phyloP scores from a whole-genome alignment of 805 yeast genomes.

The Cyberlindnera bimundalis region DNA sequence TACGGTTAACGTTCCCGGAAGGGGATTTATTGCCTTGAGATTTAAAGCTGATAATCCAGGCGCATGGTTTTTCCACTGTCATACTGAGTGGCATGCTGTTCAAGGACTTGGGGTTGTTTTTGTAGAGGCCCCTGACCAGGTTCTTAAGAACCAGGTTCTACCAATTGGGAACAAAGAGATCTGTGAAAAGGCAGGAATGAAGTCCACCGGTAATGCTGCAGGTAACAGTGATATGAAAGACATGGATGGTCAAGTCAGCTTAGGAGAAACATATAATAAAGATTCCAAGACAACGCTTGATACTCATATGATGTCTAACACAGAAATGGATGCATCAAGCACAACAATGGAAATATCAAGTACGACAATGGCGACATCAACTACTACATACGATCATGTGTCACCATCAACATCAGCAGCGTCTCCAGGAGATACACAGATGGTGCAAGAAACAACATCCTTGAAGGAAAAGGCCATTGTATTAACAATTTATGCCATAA shows the following conservation, averaged over 20 bases:
- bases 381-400: not conserved
- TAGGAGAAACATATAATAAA: not conserved
- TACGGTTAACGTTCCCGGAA: slow-evolving; percentile 63
- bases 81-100: slow-evolving; percentile 78
- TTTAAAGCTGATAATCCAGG: slow-evolving; percentile 87
- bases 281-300: not conserved
- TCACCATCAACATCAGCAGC: not conserved
- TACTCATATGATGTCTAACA: not conserved
- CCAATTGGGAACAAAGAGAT: slow-evolving; percentile 45
- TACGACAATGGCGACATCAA: not conserved
- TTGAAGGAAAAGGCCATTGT: slow-evolving; percentile 25
- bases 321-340: not conserved
- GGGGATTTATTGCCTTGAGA: slow-evolving; percentile 63
- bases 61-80: slow-evolving; percentile 93
- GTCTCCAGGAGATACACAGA: not conserved
- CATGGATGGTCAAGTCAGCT: slow-evolving; percentile 41
- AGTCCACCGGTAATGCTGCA: slow-evolving; percentile 66
- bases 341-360: not conserved
- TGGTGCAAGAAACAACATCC: slow-evolving; percentile 5
- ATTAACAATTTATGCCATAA: slow-evolving; percentile 32
- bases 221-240: slow-evolving; percentile 55
- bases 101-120: slow-evolving; percentile 75
- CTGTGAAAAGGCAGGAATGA: slow-evolving; percentile 45
- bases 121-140: slow-evolving; percentile 62
- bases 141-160: slow-evolving; percentile 38